Evolutionary conservation across 1,284 basidiomycete genomes (phyloP), one percentile per base, ranked within the genome.

Genomic region (Pseudozyma tsukubaensis): DNA sequence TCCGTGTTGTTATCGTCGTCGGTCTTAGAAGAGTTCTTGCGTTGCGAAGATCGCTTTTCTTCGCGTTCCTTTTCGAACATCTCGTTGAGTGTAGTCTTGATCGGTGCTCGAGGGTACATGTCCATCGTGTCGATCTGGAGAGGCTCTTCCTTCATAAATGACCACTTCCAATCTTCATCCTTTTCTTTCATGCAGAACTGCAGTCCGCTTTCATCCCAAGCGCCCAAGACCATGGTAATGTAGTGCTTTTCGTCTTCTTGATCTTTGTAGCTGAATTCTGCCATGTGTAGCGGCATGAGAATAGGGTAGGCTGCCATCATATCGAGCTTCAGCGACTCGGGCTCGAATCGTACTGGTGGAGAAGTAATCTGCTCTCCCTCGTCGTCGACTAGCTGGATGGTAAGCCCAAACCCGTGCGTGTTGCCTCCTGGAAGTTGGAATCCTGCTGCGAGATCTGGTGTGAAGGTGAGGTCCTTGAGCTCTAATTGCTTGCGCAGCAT

Each of bases 251-350:
- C 64, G 13, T 51, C 64, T 9, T 56, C 53, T 29, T 34, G 16
- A 11, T 67, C 58, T 16, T 34, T 40, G 32, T 68, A 75, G 59
- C 63, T 64, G 50, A 56, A 67, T 14, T 71, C 54, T 10, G 68
- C 68, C 59, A 75, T 43, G 40, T 75, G 68, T 4, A 75, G 47
- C 24, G 72, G 72, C 64, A 75, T 71, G 29, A 75, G 53, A 40
- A 75, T 56, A 16, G 72, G 72, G 18, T 75, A 75, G 9, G 63
- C 63, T 19, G 72, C 72, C 40, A 75, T 32, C 59, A 75, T 52
- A 18, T 71, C 64, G 18, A 72, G 42, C 48, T 75, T 71, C 45
- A 75, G 53, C 44, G 68, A 64, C 2, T 68, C 58, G 5, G 64
- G 50, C 52, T 75, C 68, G 24, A 75, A 75, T 4, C 57, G 45